These are phyloP conservation scores for Pseudogymnoascus sp. DNA, from an alignment of 2,329 filamentous ascomycete genomes.

Conservation along the genomic window DNA sequence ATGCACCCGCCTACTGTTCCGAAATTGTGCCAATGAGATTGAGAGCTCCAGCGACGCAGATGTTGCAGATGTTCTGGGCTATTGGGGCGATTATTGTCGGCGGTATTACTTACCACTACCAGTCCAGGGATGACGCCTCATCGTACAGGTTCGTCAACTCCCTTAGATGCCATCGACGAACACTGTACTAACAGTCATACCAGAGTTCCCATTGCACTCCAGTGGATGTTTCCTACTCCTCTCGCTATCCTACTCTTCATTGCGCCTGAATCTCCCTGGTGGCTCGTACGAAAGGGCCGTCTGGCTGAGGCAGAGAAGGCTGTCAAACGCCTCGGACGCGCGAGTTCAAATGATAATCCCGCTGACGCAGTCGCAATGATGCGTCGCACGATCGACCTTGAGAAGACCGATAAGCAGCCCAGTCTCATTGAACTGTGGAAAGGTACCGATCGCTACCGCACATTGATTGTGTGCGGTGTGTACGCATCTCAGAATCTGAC, in stretches of 20 bases:
- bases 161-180: conserved; percentile 17
- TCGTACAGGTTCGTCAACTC: conserved; percentile 36
- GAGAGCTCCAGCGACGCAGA: conserved; percentile 49
- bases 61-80: conserved; percentile 59
- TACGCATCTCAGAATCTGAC: conserved; percentile 54
- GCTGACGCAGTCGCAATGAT: conserved; percentile 48
- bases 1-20: conserved; percentile 23
- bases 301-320: conserved; percentile 33
- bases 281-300: conserved; percentile 39
- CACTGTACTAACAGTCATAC: conserved; percentile 28
- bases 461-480: conserved; percentile 46
- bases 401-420: conserved; percentile 34
- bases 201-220: conserved; percentile 42
- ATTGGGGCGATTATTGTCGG: conserved; percentile 54
- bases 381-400: conserved; percentile 47
- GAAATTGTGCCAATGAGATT: conserved; percentile 49
- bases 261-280: conserved; percentile 38
- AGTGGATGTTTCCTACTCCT: conserved; percentile 46
- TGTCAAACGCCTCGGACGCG: conserved; percentile 41
- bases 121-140: conserved; percentile 26
- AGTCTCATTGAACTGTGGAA: conserved; percentile 44
- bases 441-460: conserved; percentile 45
- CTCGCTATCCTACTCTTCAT: conserved; percentile 36
- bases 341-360: conserved; percentile 28
- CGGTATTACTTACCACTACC: conserved; percentile 46